Conservation (phyloP, 169 alveolate genomes). For the Plasmodium malariae region DNA sequence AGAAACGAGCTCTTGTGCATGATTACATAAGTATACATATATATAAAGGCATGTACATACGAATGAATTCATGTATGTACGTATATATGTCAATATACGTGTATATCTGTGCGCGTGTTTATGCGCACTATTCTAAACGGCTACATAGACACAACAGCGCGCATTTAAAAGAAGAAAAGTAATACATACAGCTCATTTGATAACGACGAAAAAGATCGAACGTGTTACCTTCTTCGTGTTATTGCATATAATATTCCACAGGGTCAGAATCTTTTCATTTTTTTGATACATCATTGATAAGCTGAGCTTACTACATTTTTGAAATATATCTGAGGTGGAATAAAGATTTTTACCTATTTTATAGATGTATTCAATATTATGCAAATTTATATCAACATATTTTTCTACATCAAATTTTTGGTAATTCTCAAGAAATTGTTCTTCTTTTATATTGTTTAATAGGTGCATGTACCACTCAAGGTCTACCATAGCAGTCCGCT, state of each 20-base stretch:
- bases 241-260: conserved; percentile 48
- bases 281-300: conserved; percentile 51
- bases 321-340: conserved; percentile 5
- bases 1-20: not conserved
- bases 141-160: too few relatives aligned
- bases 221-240: conserved; percentile 51
- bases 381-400: conserved; percentile 4
- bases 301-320: conserved; percentile 4
- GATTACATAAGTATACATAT: not conserved
- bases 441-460: conserved; percentile 15
- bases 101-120: not conserved
- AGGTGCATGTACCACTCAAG: too few relatives aligned
- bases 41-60: not conserved
- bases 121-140: too few relatives aligned
- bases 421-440: conserved; percentile 15
- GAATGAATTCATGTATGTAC: not conserved
- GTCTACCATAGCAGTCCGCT: too few relatives aligned
- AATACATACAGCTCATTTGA: too few relatives aligned
- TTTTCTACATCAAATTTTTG: conserved; percentile 6
- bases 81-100: not conserved
- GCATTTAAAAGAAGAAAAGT: too few relatives aligned
- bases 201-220: too few relatives aligned
- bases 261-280: conserved; percentile 12
- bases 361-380: conserved; percentile 31
- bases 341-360: conserved; percentile 61